Evolutionary conservation across 2,329 filamentous ascomycete genomes (phyloP).

Genomic region (Pseudocercospora ulei): DNA sequence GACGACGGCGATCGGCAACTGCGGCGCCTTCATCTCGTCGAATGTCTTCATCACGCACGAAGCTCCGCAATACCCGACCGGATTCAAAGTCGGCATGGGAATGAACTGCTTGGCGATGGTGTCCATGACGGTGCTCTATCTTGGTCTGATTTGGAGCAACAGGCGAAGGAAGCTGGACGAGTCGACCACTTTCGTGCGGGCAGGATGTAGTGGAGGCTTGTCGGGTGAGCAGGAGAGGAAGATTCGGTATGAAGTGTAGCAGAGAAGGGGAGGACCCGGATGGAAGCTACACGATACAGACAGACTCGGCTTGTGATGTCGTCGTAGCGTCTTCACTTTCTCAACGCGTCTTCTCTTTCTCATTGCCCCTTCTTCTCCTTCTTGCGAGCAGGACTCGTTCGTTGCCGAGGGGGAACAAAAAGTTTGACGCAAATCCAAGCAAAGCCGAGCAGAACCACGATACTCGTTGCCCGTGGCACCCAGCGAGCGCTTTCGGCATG

Average conservation of each 20-base stretch:
- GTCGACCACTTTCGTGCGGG: neutral
- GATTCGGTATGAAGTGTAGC: neutral
- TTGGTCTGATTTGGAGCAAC: constrained; percentile 11
- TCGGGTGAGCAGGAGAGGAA: neutral
- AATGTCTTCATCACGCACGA: constrained; percentile 15
- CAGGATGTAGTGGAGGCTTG: constrained; percentile 1
- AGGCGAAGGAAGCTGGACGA: neutral
- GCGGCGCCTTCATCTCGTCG: constrained; percentile 13
- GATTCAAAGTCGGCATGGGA: constrained; percentile 21
- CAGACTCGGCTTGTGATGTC: too few relatives aligned
- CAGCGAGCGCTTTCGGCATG: constrained; percentile 32
- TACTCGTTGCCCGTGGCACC: constrained; percentile 40
- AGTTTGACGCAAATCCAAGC: constrained; percentile 40
- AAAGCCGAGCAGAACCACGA: constrained; percentile 39
- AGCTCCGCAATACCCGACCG: constrained; percentile 14
- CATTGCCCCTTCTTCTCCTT: constrained; percentile 12
- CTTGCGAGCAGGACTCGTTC: neutral
- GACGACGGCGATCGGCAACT: constrained; percentile 18
- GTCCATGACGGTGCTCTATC: constrained; percentile 21
- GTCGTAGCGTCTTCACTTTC: too few relatives aligned
- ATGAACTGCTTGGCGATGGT: constrained; percentile 19
- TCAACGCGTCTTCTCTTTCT: neutral
- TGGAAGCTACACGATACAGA: too few relatives aligned
- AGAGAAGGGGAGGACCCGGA: too few relatives aligned
- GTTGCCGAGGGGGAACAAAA: constrained; percentile 11